Percentiles rank a stretch among this genome's conserved stretches.
Conservation (phyloP, 164 flowering plant species). For the Vitis amurensis region DNA sequence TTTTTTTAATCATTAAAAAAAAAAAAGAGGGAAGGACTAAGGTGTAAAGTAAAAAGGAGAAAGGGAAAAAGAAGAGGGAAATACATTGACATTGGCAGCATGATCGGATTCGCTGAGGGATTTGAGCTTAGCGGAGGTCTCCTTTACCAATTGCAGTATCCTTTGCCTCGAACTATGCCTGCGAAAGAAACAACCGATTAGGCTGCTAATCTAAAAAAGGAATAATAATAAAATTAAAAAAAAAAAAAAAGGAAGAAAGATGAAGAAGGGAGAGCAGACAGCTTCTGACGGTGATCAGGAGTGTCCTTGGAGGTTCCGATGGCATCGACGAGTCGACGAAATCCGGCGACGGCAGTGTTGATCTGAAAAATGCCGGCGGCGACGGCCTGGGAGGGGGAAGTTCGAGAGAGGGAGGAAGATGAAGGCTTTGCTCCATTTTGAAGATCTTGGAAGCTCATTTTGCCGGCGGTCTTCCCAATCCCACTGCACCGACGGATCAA, state of each 20-base stretch:
- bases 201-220: not conserved
- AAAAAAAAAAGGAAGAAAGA: not conserved
- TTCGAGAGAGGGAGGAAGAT: constrained; percentile 21
- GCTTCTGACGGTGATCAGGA: constrained; percentile 28
- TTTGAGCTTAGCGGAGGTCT: constrained; percentile 71
- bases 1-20: too few relatives aligned
- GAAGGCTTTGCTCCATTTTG: constrained; percentile 27
- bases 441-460: constrained; percentile 74
- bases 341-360: constrained; percentile 61
- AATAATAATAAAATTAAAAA: not conserved
- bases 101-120: constrained; percentile 51
- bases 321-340: constrained; percentile 65
- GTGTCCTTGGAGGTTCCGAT: constrained; percentile 73
- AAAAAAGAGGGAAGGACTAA: too few relatives aligned
- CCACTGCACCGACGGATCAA: too few relatives aligned
- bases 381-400: constrained; percentile 30
- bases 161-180: constrained; percentile 65
- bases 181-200: not conserved
- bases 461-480: not conserved
- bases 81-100: constrained; percentile 31
- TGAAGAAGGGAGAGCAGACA: constrained; percentile 4
- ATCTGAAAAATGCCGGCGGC: constrained; percentile 76
- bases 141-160: constrained; percentile 60
- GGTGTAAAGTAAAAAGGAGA: too few relatives aligned
- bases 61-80: not conserved